Evolutionary conservation across 2,329 filamentous ascomycete genomes (phyloP).

Genomic region (Aspergillus unguis): DNA sequence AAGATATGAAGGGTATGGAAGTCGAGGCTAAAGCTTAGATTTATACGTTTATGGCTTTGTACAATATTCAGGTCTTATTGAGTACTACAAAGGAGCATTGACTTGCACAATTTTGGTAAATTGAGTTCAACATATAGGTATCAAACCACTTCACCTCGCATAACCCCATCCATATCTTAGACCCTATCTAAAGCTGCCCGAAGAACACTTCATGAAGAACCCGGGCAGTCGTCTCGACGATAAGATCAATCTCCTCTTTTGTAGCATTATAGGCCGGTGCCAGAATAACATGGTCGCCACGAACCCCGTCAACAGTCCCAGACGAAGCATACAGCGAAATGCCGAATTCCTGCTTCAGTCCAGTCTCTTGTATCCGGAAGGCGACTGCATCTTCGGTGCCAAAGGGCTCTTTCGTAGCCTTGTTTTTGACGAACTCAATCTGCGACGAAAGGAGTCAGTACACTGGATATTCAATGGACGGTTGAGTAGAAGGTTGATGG

Average conservation of each 20-base stretch:
- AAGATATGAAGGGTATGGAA: constrained; percentile 10
- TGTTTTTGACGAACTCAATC: constrained; percentile 59
- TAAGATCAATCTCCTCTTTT: constrained; percentile 53
- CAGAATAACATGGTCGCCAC: constrained; percentile 67
- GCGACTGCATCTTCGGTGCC: constrained; percentile 45
- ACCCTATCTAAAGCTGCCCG: constrained; percentile 2
- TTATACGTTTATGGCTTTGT: background rate
- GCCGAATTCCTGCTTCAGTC: constrained; percentile 41
- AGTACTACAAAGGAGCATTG: background rate
- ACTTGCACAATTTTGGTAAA: background rate
- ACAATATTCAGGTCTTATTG: constrained; percentile 1
- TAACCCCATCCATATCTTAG: background rate
- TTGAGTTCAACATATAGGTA: background rate
- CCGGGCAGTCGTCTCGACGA: constrained; percentile 51
- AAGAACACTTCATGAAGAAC: constrained; percentile 53
- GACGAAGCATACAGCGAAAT: constrained; percentile 63
- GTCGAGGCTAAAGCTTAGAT: constrained; percentile 24
- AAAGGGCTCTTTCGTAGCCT: constrained; percentile 54
- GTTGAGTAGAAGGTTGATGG: background rate
- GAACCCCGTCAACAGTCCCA: constrained; percentile 57
- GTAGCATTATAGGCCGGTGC: constrained; percentile 67
- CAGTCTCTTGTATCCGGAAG: constrained; percentile 51
- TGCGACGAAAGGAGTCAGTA: constrained; percentile 4
- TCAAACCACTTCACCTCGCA: background rate
- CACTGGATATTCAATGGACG: background rate